Base-by-base conservation (phyloP, 805 yeast genomes). In the Kazachstania kunashirensis region DNA sequence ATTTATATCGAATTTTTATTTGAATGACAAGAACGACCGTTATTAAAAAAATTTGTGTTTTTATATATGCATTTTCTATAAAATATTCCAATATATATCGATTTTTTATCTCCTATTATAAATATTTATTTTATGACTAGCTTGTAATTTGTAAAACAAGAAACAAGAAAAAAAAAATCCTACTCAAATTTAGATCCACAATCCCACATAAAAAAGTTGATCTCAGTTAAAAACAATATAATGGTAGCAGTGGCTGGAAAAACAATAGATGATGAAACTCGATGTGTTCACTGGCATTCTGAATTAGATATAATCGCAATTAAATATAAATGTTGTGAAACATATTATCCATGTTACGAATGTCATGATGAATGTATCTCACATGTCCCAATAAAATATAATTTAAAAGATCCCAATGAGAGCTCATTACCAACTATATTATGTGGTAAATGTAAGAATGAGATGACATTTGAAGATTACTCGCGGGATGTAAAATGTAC, bases 211-310 rank as follows among this genome's bases (percentile, higher is more conserved):
- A 10, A 13, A 27, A n/a, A 10, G 12, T 14, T 14, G 10, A n/a
- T 14, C 10, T 9, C 32, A 29, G 11, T 12, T 7, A 29, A 16
- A 10, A 17, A 29, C 6, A 15, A 10, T 11, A 8, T 24, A 16
- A 36, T 23, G 19, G 14, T 24, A 15, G 11, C 19, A 10, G 27
- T 42, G 6, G 12, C 8, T 6, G 62, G 64, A 2, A 34, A 35
- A 6, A 28, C 44, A 2, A 46, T 57, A 4, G 64, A 59, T 35
- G 34, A 42, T 1, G 36, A 50, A 32, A 46, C 57, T 2, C 37
- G 64, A 10, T 59, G 64, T 36, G 41, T 39, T 11, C 64, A 59
- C 40, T 59, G 62, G 62, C 44, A 58, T 21, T 44, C 55, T 1
- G 40, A 40, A 5, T 29, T 50, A 16, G 64, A 59, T 38, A 44